phyloP scores from a whole-genome alignment of 345 rosid species.

The Arabidopsis suecica region DNA sequence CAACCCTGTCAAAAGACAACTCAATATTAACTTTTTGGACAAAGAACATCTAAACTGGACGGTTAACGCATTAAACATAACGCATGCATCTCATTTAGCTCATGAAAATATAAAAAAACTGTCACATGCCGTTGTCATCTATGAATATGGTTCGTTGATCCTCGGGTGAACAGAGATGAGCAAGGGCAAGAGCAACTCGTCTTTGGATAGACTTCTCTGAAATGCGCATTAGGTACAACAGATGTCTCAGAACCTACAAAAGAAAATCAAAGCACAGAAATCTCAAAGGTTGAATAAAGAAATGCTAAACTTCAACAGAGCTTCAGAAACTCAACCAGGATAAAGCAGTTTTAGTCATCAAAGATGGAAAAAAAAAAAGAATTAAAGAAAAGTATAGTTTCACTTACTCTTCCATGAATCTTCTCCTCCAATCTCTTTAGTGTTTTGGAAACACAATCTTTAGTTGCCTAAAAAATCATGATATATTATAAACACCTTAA shows the following conservation, averaged over 20 bases:
- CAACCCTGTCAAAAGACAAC: slow-evolving; percentile 62
- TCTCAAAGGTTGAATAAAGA: slow-evolving; percentile 20
- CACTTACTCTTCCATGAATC: slow-evolving; percentile 89
- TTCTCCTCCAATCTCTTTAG: slow-evolving; percentile 97
- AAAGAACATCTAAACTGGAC: slow-evolving; percentile 33
- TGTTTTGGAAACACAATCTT: slow-evolving; percentile 97
- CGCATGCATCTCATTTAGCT: slow-evolving; percentile 7
- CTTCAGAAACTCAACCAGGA: slow-evolving; percentile 8
- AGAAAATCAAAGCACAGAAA: slow-evolving; percentile 33
- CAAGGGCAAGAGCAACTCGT: slow-evolving; percentile 90
- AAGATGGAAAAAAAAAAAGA: background rate
- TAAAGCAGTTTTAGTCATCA: slow-evolving; percentile 29
- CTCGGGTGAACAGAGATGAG: slow-evolving; percentile 90
- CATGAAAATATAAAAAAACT: slow-evolving; percentile 8
- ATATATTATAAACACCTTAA: slow-evolving; percentile 19
- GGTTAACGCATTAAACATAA: slow-evolving; percentile 1
- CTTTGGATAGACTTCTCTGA: slow-evolving; percentile 86
- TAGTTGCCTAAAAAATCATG: slow-evolving; percentile 75
- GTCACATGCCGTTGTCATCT: slow-evolving; percentile 73
- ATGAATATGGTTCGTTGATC: slow-evolving; percentile 88
- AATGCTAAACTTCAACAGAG: background rate
- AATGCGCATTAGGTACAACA: slow-evolving; percentile 84
- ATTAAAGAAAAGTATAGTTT: slow-evolving; percentile 20
- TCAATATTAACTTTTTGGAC: slow-evolving; percentile 14
- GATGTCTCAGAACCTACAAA: slow-evolving; percentile 83